Evolutionary conservation across 202 grass and related monocot species (phyloP), one percentile per base, ranked within the genome.

Genomic region (Bolboschoenoplectus hybrid): DNA sequence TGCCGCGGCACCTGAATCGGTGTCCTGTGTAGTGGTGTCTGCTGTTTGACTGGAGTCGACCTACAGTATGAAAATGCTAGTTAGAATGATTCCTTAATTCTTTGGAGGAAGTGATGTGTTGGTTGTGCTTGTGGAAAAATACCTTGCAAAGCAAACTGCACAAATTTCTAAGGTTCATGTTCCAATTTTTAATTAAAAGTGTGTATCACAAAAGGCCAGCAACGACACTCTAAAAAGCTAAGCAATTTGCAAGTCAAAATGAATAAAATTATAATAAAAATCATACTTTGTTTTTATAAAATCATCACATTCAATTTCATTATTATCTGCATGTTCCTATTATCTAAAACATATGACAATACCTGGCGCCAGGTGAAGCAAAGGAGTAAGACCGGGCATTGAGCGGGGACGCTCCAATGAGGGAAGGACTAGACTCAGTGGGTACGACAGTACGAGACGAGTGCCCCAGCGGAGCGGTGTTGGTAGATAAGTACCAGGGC

Each of bases 401-500:
- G 65, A 89, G 85, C 60, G 93, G 97, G 45, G 97, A 99, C 36
- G 93, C 97, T 55, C 97, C 93, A 7, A 99, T 81, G 61, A 99
- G 92, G 5, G 93, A 99, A 0, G 93, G 97, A 82, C 89, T 87
- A 32, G 90, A 88, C 47, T 84, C 82, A 50, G 86, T 84, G 6
- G 92, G 88, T 43, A 93, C 87, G 14, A 84, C 82, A 1, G 82
- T 69, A 35, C 82, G 65, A 77, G 90, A 85, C 19, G 89, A 89
- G 35, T 85, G 57, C 12, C 86, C 90, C 9, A 87, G 80, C 7
- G 90, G 71, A n/a, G 84, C 70, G 1, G 91, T 79, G 63, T 74
- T 84, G 64, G 97, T 99, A 88, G 92, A 97, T 80, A 99, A 90
- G 85, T 99, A 99, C 97, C 97, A 99, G 49, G 97, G 97, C 87